phyloP scores from a whole-genome alignment of 108 stramenopile species.

The Pelagomonas calceolata region DNA sequence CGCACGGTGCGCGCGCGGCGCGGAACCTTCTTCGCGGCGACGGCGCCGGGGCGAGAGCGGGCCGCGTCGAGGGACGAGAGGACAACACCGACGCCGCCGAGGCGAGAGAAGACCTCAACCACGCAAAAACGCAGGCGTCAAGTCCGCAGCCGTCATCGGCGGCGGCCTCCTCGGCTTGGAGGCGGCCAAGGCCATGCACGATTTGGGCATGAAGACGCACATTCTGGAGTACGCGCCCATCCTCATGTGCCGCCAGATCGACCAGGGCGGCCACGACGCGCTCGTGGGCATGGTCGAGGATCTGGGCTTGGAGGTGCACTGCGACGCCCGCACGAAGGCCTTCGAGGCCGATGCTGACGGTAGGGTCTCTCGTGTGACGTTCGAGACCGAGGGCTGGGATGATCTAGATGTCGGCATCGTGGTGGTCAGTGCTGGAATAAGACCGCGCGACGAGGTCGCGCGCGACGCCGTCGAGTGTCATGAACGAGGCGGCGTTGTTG shows the following conservation, averaged over 20 bases:
- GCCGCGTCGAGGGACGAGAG: too few relatives aligned
- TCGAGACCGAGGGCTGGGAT: conserved; percentile 74
- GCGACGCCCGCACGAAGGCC: conserved; percentile 71
- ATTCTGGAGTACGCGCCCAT: conserved; percentile 80
- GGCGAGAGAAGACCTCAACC: too few relatives aligned
- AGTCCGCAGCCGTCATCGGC: conserved; percentile 80
- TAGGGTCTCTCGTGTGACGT: conserved; percentile 52
- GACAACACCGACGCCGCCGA: too few relatives aligned
- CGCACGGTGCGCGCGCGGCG: too few relatives aligned
- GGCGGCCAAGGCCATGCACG: conserved; percentile 73
- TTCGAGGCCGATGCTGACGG: conserved; percentile 67
- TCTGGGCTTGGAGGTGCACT: conserved; percentile 83
- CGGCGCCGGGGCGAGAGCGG: too few relatives aligned
- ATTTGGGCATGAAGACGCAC: conserved; percentile 77
- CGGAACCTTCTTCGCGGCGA: too few relatives aligned
- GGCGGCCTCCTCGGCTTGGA: conserved; percentile 77
- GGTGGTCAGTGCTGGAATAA: conserved; percentile 75
- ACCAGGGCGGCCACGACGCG: conserved; percentile 78
- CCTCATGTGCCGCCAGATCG: conserved; percentile 90
- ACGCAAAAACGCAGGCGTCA: conserved; percentile 64
- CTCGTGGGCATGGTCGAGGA: conserved; percentile 75
- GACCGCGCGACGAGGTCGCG: conserved; percentile 80
- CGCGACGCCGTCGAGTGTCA: conserved; percentile 56
- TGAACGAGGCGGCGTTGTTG: conserved; percentile 77
- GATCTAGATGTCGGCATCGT: conserved; percentile 81